Evolutionary conservation across 768 basidiomycete genomes (phyloP).

Genomic region (Termitomyces bulborhizus): DNA sequence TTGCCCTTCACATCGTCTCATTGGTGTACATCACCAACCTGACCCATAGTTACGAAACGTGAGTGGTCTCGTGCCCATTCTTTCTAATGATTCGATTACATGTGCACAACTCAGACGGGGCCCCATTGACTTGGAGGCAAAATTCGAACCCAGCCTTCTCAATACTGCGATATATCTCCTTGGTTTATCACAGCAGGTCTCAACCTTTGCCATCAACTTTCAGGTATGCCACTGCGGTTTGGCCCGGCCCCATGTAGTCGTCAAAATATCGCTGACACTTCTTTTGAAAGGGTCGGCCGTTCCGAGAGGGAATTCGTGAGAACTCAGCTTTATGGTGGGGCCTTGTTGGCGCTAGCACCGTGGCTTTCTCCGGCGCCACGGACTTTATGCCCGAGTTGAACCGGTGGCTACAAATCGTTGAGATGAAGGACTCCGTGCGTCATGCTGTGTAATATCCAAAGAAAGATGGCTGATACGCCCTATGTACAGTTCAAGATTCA

Average conservation of each 20-base stretch:
- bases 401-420: conserved; percentile 94
- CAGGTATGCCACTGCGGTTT: conserved; percentile 41
- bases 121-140: conserved; percentile 87
- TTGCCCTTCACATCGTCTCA: conserved; percentile 86
- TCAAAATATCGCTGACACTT: not conserved
- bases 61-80: conserved; percentile 23
- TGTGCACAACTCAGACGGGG: conserved; percentile 42
- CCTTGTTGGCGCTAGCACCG: conserved; percentile 79
- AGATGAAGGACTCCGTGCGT: conserved; percentile 75
- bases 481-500: conserved; percentile 69
- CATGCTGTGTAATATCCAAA: not conserved
- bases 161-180: conserved; percentile 97
- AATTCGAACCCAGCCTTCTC: conserved; percentile 90
- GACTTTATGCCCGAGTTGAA: conserved; percentile 96
- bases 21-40: conserved; percentile 92
- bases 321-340: conserved; percentile 94
- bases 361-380: conserved; percentile 90
- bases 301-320: conserved; percentile 96
- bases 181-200: conserved; percentile 95
- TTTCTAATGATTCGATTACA: not conserved
- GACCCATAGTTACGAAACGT: conserved; percentile 74
- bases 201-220: conserved; percentile 98
- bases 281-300: conserved; percentile 73
- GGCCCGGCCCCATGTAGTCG: not conserved
- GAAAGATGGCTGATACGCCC: not conserved